phyloP scores from a whole-genome alignment of 768 basidiomycete genomes.

The Mycena venus region DNA sequence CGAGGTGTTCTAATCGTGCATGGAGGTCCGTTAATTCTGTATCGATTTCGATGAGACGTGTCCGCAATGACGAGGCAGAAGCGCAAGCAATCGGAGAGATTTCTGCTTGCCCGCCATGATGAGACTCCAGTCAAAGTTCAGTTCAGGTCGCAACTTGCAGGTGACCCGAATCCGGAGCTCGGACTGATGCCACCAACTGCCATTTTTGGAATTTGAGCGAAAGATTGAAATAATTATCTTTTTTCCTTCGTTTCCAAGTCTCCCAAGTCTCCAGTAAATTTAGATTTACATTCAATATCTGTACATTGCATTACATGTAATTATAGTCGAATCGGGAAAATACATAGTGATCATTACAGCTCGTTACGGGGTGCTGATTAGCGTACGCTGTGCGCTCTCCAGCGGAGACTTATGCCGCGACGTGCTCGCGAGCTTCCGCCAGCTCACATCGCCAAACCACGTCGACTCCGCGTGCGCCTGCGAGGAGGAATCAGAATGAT shows the following conservation, averaged over 20 bases:
- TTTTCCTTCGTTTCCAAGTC: too few relatives aligned
- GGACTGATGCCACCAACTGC: too few relatives aligned
- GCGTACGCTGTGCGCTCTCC: background rate
- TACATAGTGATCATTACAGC: background rate
- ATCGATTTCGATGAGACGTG: slow-evolving; percentile 2
- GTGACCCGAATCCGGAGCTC: too few relatives aligned
- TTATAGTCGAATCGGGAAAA: background rate
- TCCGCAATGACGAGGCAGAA: too few relatives aligned
- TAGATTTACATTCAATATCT: background rate
- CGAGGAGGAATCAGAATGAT: background rate
- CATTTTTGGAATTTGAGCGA: too few relatives aligned
- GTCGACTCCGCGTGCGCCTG: background rate
- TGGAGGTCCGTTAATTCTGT: background rate
- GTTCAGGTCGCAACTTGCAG: too few relatives aligned
- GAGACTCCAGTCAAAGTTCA: too few relatives aligned
- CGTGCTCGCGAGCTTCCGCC: slow-evolving; percentile 19
- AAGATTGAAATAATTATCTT: too few relatives aligned
- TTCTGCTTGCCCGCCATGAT: too few relatives aligned
- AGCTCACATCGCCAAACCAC: slow-evolving; percentile 15
- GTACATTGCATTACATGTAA: too few relatives aligned
- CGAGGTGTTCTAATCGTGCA: background rate
- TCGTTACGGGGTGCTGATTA: background rate
- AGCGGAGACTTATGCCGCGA: background rate
- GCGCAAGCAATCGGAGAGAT: too few relatives aligned
- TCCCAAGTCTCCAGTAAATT: too few relatives aligned